Conservation (phyloP, 768 basidiomycete species). For the Pseudohyphozyma bogoriensis region DNA sequence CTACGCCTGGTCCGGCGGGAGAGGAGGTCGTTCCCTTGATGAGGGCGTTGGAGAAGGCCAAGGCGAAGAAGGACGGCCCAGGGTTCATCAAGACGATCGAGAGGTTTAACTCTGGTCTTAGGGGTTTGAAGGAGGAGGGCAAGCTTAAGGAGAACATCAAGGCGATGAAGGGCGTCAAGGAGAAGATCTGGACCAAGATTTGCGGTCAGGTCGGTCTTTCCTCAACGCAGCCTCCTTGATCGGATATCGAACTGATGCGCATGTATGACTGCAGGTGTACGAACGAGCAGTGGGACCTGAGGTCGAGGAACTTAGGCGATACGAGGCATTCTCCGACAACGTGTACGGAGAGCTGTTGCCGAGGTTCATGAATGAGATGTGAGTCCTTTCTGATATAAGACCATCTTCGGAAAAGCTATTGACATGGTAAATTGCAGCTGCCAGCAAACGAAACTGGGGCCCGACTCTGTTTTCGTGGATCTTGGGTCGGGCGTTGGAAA, state of each 20-base stretch:
- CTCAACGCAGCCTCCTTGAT: too few relatives aligned
- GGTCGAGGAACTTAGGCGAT: constrained; percentile 65
- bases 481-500: constrained; percentile 81
- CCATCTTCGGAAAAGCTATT: constrained; percentile 43
- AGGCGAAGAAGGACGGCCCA: constrained; percentile 22
- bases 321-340: constrained; percentile 65
- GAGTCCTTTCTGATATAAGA: constrained; percentile 2
- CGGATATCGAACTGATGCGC: too few relatives aligned
- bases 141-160: constrained; percentile 19
- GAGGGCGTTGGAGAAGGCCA: constrained; percentile 28
- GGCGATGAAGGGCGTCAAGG: constrained; percentile 46
- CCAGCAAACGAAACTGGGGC: constrained; percentile 47
- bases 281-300: constrained; percentile 87
- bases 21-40: constrained; percentile 7
- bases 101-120: constrained; percentile 24
- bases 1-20: neutral
- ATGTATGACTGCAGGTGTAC: too few relatives aligned
- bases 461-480: constrained; percentile 64
- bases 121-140: constrained; percentile 18
- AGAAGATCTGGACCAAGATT: constrained; percentile 60
- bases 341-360: constrained; percentile 88
- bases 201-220: too few relatives aligned
- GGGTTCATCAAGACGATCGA: constrained; percentile 20
- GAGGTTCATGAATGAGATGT: constrained; percentile 40
- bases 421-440: constrained; percentile 46